Conservation (phyloP, 1,139 yeast genomes). For the Saccharomyces pastorianus region DNA sequence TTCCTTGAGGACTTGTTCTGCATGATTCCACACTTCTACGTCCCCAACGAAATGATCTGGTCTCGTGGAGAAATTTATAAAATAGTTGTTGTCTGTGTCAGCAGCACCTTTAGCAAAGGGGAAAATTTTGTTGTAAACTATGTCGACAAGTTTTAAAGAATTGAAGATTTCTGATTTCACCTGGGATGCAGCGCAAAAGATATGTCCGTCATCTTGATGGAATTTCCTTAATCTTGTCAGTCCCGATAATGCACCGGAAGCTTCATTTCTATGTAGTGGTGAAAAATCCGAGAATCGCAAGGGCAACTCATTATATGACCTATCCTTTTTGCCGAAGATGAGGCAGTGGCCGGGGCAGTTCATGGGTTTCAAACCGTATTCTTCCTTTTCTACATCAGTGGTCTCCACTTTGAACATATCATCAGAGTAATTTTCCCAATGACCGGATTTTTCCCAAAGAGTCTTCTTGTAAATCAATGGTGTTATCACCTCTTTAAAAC, state of each 20-base stretch:
- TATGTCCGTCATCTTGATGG: constrained; percentile 98
- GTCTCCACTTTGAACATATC: constrained; percentile 80
- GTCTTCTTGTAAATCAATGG: constrained; percentile 82
- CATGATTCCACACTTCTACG: constrained; percentile 71
- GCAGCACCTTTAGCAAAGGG: constrained; percentile 42
- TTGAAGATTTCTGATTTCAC: constrained; percentile 69
- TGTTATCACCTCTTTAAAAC: constrained; percentile 87
- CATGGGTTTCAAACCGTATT: constrained; percentile 90
- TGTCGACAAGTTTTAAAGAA: constrained; percentile 66
- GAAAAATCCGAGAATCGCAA: constrained; percentile 86
- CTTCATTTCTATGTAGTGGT: constrained; percentile 90
- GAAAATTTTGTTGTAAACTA: constrained; percentile 64
- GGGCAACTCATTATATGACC: constrained; percentile 86
- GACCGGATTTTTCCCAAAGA: constrained; percentile 89
- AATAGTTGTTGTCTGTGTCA: constrained; percentile 37
- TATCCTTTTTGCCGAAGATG: constrained; percentile 70
- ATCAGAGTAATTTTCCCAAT: constrained; percentile 90
- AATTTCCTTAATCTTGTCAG: constrained; percentile 90
- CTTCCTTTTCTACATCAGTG: constrained; percentile 41
- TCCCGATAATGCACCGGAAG: constrained; percentile 91
- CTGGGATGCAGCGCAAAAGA: constrained; percentile 80
- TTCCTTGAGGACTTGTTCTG: constrained; percentile 61
- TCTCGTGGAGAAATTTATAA: constrained; percentile 76
- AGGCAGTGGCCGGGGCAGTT: constrained; percentile 98
- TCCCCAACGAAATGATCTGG: constrained; percentile 86